Evolutionary conservation across 148 eudicot genomes (phyloP).

Genomic region (Rhododendron kiyosumense): DNA sequence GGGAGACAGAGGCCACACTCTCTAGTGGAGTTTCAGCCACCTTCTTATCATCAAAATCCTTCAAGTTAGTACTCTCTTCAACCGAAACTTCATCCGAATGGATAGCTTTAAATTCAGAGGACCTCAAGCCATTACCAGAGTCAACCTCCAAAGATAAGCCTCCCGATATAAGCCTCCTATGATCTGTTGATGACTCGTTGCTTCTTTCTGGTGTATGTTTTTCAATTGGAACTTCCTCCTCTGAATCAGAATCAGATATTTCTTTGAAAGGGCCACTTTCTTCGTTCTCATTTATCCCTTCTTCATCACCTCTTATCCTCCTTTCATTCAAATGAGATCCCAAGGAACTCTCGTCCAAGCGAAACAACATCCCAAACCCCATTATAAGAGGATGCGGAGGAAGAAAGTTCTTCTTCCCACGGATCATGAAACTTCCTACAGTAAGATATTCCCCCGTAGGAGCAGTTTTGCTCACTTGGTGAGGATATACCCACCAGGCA

Average conservation of each 20-base stretch:
- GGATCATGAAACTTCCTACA: constrained; percentile 97
- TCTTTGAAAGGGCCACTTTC: constrained; percentile 43
- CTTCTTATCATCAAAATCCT: constrained; percentile 13
- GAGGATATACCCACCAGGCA: constrained; percentile 99
- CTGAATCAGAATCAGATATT: constrained; percentile 62
- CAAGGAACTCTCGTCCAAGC: constrained; percentile 91
- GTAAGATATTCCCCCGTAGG: constrained; percentile 98
- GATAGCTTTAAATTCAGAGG: constrained; percentile 18
- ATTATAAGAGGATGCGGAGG: constrained; percentile 95
- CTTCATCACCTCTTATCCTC: constrained; percentile 95
- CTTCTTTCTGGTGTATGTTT: constrained; percentile 14
- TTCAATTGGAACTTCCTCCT: constrained; percentile 44
- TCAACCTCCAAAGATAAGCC: constrained; percentile 11
- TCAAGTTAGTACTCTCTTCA: constrained; percentile 17
- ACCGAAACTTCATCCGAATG: constrained; percentile 26
- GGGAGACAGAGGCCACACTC: constrained; percentile 28
- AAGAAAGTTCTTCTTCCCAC: constrained; percentile 97
- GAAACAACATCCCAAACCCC: constrained; percentile 92
- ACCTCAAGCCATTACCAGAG: constrained; percentile 18
- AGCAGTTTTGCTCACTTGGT: constrained; percentile 97
- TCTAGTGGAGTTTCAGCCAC: constrained; percentile 30
- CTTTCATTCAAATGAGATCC: constrained; percentile 98
- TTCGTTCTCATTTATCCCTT: constrained; percentile 42
- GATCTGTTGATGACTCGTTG: constrained; percentile 17
- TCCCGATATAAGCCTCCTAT: constrained; percentile 13